Conservation (phyloP, 139 green algal genomes). For the Asterochloris erici region DNA sequence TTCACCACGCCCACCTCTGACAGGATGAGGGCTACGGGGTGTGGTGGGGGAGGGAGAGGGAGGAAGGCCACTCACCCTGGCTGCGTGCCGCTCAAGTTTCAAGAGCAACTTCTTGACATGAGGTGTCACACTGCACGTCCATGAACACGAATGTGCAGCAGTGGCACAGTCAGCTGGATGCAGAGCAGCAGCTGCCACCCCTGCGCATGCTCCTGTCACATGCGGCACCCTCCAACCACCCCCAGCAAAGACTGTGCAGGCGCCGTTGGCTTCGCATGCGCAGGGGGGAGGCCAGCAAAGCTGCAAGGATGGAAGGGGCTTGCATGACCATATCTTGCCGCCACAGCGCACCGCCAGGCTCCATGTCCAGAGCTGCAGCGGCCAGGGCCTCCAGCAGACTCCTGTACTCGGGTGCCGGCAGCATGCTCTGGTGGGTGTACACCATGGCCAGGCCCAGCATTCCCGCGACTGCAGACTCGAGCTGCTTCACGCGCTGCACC, state of each 20-base stretch:
- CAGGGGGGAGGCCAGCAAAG: background rate
- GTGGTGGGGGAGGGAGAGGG: too few relatives aligned
- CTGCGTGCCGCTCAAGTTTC: too few relatives aligned
- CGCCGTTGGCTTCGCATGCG: background rate
- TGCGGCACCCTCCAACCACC: background rate
- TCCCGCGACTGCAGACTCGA: conserved; percentile 23
- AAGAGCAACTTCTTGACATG: too few relatives aligned
- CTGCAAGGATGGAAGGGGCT: background rate
- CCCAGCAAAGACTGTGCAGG: background rate
- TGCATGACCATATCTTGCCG: background rate
- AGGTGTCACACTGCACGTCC: too few relatives aligned
- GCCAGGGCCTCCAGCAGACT: conserved; percentile 22
- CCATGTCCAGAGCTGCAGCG: conserved; percentile 14
- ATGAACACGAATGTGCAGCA: too few relatives aligned
- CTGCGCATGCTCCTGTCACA: background rate
- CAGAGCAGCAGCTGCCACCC: too few relatives aligned
- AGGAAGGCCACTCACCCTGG: too few relatives aligned
- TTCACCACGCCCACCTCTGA: too few relatives aligned
- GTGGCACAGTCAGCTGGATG: too few relatives aligned
- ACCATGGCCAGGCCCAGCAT: conserved; percentile 25
- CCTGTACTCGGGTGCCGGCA: conserved; percentile 15
- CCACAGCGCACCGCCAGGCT: background rate
- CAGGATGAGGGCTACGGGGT: too few relatives aligned
- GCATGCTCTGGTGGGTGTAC: conserved; percentile 7
- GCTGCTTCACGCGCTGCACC: background rate